These are phyloP conservation scores for Hyphodiscus sp. DNA, from an alignment of 2,329 filamentous ascomycete species.

Conservation along the genomic window DNA sequence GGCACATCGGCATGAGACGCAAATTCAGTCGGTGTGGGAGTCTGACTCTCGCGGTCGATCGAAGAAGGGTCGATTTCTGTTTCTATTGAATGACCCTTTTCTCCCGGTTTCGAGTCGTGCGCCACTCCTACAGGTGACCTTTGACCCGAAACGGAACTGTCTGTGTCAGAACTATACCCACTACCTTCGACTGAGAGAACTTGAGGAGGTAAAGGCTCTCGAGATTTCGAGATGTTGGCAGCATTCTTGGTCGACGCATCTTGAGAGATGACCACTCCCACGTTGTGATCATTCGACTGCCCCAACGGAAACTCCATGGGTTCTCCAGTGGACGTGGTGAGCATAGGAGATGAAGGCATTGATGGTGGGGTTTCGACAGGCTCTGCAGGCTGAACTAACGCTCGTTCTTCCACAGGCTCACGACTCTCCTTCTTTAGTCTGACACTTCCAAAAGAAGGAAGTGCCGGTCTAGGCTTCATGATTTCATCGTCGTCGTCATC, in stretches of 20 bases:
- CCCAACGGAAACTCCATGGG: slow-evolving; percentile 20
- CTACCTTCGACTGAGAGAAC: slow-evolving; percentile 63
- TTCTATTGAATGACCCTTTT: slow-evolving; percentile 2
- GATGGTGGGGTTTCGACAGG: slow-evolving; percentile 17
- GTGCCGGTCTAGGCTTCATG: slow-evolving; percentile 67
- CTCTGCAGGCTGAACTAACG: slow-evolving; percentile 49
- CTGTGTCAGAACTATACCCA: slow-evolving; percentile 56
- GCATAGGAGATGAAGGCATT: slow-evolving; percentile 17
- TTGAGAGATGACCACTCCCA: slow-evolving; percentile 49
- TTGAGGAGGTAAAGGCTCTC: slow-evolving; percentile 63
- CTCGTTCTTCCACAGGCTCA: slow-evolving; percentile 47
- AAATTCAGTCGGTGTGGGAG: neutral
- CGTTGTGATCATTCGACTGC: slow-evolving; percentile 52
- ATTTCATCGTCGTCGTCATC: slow-evolving; percentile 62
- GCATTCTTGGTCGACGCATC: slow-evolving; percentile 47
- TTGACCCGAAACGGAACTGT: slow-evolving; percentile 32
- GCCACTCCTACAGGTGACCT: neutral
- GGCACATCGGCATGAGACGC: slow-evolving; percentile 29
- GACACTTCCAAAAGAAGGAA: slow-evolving; percentile 71
- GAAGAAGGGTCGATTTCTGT: slow-evolving; percentile 10
- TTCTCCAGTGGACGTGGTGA: slow-evolving; percentile 18
- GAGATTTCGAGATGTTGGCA: slow-evolving; percentile 50
- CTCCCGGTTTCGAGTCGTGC: neutral
- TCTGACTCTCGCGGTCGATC: neutral
- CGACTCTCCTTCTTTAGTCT: slow-evolving; percentile 53